Conservation (phyloP, 768 basidiomycete genomes). For the Suillus variegatus region DNA sequence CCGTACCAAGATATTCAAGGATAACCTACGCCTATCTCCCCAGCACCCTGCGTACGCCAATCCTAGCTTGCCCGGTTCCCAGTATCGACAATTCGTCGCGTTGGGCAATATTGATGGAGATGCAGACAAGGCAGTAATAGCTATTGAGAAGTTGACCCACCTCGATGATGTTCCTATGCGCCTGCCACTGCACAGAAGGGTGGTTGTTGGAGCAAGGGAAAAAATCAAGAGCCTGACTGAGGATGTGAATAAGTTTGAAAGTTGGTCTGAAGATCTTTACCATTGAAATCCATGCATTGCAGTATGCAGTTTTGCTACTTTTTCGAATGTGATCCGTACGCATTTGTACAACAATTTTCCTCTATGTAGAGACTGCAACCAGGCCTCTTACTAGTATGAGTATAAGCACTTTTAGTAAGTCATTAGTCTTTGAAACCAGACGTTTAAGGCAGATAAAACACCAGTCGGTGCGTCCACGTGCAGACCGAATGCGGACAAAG, state of each 20-base stretch:
- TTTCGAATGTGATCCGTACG: background rate
- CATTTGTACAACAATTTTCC: too few species aligned
- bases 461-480: too few species aligned
- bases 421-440: too few species aligned
- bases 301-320: background rate
- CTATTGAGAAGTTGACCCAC: slow-evolving; percentile 10
- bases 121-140: slow-evolving; percentile 12
- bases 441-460: too few species aligned
- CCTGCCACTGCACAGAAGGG: slow-evolving; percentile 12
- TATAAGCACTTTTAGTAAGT: too few species aligned
- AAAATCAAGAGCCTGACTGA: slow-evolving; percentile 6
- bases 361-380: background rate
- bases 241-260: slow-evolving; percentile 4
- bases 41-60: slow-evolving; percentile 11
- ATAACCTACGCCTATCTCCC: background rate
- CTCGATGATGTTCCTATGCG: slow-evolving; percentile 13
- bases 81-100: slow-evolving; percentile 1
- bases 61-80: slow-evolving; percentile 8
- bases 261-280: slow-evolving; percentile 13
- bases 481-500: too few species aligned
- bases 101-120: slow-evolving; percentile 7
- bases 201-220: slow-evolving; percentile 3
- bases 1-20: slow-evolving; percentile 13
- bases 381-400: too few species aligned
- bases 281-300: background rate